Conservation (phyloP, 1,139 yeast species). For the Meyerozyma smithsonii region DNA sequence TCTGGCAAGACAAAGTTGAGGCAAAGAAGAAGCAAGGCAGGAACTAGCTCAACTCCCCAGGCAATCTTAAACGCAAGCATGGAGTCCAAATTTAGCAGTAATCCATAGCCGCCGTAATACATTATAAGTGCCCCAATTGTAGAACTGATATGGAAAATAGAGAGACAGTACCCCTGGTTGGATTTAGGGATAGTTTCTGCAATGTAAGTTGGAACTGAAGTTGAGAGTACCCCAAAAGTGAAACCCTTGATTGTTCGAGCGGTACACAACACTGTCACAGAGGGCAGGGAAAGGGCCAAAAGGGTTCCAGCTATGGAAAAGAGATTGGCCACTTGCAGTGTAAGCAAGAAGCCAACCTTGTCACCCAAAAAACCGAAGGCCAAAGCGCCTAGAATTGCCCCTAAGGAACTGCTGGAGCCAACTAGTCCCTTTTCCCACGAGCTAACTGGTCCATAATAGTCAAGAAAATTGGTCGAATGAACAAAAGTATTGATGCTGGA, state of each 20-base stretch:
- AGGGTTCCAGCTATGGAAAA: slow-evolving; percentile 27
- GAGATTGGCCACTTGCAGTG: slow-evolving; percentile 22
- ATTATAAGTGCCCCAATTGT: slow-evolving; percentile 20
- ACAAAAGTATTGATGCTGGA: slow-evolving; percentile 23
- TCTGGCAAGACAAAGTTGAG: slow-evolving; percentile 23
- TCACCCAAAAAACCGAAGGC: slow-evolving; percentile 29
- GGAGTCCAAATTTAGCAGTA: slow-evolving; percentile 12
- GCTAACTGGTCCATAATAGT: slow-evolving; percentile 19
- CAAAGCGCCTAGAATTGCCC: slow-evolving; percentile 32
- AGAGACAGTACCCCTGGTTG: slow-evolving; percentile 20
- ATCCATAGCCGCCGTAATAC: slow-evolving; percentile 16
- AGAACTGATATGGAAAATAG: slow-evolving; percentile 19
- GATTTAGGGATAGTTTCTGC: slow-evolving; percentile 24
- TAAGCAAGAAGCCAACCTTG: slow-evolving; percentile 22
- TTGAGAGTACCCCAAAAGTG: slow-evolving; percentile 27
- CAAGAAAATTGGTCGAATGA: slow-evolving; percentile 18
- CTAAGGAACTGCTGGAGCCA: slow-evolving; percentile 26
- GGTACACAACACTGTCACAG: slow-evolving; percentile 20
- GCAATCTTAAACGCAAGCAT: slow-evolving; percentile 18
- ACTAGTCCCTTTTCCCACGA: slow-evolving; percentile 24
- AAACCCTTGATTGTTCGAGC: slow-evolving; percentile 30
- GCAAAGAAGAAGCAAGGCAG: slow-evolving; percentile 14
- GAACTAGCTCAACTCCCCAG: slow-evolving; percentile 23
- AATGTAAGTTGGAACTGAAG: slow-evolving; percentile 29
- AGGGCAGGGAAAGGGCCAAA: slow-evolving; percentile 22